A percentile compares a stretch with the other conserved stretches of the same genome.
These are phyloP conservation scores for Vanrija pseudolonga DNA, from an alignment of 1,284 basidiomycete species.

Conservation along the genomic window DNA sequence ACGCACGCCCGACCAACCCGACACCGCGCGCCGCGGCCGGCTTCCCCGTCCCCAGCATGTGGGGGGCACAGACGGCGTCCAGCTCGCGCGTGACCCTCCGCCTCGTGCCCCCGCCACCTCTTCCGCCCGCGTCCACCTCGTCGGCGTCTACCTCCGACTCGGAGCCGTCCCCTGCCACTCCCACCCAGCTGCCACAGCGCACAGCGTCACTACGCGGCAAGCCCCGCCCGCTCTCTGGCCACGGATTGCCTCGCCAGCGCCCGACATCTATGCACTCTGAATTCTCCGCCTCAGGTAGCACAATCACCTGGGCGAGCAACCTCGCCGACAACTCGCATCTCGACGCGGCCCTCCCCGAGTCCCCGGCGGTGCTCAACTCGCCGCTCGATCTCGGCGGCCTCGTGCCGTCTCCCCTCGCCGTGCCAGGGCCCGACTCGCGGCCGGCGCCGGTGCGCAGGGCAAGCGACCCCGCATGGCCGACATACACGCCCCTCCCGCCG, in stretches of 20 bases:
- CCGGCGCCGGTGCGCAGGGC: too few species aligned
- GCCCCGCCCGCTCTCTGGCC: too few species aligned
- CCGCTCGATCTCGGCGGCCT: background rate
- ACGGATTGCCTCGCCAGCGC: too few species aligned
- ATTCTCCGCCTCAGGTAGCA: background rate
- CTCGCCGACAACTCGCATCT: too few species aligned
- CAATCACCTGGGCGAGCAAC: background rate
- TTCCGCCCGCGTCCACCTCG: too few species aligned
- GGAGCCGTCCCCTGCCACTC: background rate
- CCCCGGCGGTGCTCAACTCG: background rate
- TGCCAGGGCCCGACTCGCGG: too few species aligned
- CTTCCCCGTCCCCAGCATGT: background rate
- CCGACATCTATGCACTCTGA: too few species aligned
- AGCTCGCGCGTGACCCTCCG: background rate
- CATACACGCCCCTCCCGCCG: too few species aligned
- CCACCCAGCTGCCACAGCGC: background rate
- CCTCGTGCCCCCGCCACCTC: background rate
- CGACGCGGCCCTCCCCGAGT: slow-evolving; percentile 5
- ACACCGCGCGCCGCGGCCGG: background rate
- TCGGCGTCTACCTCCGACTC: background rate
- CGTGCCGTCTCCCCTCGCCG: too few species aligned
- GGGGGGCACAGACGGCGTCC: background rate
- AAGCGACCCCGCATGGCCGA: too few species aligned
- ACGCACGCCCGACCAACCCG: background rate
- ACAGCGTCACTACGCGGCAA: too few species aligned